Evolutionary conservation across 2,329 filamentous ascomycete species (phyloP).

Genomic region (Aspergillus neotritici): DNA sequence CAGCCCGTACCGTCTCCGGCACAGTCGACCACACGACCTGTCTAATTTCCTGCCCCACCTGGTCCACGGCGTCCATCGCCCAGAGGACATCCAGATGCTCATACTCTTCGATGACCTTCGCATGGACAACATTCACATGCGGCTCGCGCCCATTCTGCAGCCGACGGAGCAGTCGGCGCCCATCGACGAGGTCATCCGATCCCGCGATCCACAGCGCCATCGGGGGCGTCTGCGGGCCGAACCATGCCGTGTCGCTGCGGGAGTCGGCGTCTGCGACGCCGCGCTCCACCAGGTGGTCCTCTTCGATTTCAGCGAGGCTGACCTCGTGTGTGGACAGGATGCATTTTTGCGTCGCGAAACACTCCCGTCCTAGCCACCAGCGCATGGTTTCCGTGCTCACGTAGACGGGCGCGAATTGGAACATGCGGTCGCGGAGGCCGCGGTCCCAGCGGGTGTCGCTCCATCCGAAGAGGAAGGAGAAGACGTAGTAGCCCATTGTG

Average conservation of each 20-base stretch:
- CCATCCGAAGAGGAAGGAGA: slow-evolving; percentile 87
- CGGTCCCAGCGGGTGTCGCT: slow-evolving; percentile 78
- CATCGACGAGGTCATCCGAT: slow-evolving; percentile 78
- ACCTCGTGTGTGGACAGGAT: slow-evolving; percentile 75
- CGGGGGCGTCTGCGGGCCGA: slow-evolving; percentile 69
- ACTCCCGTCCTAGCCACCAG: slow-evolving; percentile 89
- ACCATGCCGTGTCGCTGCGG: slow-evolving; percentile 62
- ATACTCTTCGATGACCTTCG: slow-evolving; percentile 76
- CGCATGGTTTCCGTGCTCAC: slow-evolving; percentile 85
- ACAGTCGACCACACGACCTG: slow-evolving; percentile 80
- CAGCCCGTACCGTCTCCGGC: slow-evolving; percentile 48
- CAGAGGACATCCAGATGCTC: slow-evolving; percentile 94
- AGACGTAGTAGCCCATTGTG: slow-evolving; percentile 78
- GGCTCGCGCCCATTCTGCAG: slow-evolving; percentile 76
- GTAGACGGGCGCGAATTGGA: slow-evolving; percentile 87
- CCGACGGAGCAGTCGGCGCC: slow-evolving; percentile 63
- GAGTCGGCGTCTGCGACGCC: slow-evolving; percentile 8
- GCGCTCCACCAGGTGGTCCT: slow-evolving; percentile 26
- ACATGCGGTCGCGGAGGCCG: slow-evolving; percentile 71
- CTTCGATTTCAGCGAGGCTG: slow-evolving; percentile 54
- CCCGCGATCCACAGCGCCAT: slow-evolving; percentile 87
- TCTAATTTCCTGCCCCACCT: slow-evolving; percentile 74
- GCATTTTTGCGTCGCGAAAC: slow-evolving; percentile 79
- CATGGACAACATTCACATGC: slow-evolving; percentile 71
- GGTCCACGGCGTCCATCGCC: slow-evolving; percentile 81